Percentiles rank a stretch among this genome's conserved stretches.
Evolutionary conservation across 768 basidiomycete species (phyloP).

Genomic region (Leucocoprinus leucothites): DNA sequence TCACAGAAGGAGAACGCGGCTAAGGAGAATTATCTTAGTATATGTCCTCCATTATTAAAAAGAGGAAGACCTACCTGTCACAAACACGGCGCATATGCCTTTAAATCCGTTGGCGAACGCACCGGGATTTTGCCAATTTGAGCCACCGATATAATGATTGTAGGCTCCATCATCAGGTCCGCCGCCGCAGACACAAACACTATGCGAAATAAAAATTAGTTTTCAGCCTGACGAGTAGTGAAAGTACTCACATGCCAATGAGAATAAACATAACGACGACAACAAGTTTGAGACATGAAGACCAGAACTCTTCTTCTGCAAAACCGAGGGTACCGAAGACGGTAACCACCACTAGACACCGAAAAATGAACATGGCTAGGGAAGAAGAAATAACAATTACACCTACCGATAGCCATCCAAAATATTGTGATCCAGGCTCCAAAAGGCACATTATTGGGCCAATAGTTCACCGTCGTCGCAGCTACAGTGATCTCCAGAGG

Average conservation of each 20-base stretch:
- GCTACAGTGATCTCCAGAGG: conserved; percentile 46
- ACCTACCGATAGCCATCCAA: conserved; percentile 36
- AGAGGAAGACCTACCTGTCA: conserved; percentile 25
- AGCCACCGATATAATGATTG: conserved; percentile 35
- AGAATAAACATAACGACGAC: conserved; percentile 45
- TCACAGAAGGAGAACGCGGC: conserved; percentile 39
- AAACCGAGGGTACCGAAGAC: conserved; percentile 45
- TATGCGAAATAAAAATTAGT: conserved; percentile 14
- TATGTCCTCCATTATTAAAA: too few relatives aligned
- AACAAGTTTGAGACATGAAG: conserved; percentile 44
- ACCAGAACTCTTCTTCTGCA: conserved; percentile 49
- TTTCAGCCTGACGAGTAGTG: background rate
- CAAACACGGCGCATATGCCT: conserved; percentile 43
- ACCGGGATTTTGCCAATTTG: conserved; percentile 34
- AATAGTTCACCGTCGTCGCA: conserved; percentile 41
- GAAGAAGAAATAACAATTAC: background rate
- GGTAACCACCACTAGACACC: conserved; percentile 31
- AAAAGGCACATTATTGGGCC: conserved; percentile 35
- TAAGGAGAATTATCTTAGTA: background rate
- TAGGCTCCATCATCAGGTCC: conserved; percentile 35
- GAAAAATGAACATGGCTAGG: background rate
- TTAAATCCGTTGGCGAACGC: conserved; percentile 44
- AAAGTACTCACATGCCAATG: conserved; percentile 36
- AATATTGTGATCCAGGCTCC: conserved; percentile 46
- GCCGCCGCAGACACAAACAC: conserved; percentile 39